phyloP scores from a whole-genome alignment of 1,139 yeast genomes.

The Diutina rugosa region DNA sequence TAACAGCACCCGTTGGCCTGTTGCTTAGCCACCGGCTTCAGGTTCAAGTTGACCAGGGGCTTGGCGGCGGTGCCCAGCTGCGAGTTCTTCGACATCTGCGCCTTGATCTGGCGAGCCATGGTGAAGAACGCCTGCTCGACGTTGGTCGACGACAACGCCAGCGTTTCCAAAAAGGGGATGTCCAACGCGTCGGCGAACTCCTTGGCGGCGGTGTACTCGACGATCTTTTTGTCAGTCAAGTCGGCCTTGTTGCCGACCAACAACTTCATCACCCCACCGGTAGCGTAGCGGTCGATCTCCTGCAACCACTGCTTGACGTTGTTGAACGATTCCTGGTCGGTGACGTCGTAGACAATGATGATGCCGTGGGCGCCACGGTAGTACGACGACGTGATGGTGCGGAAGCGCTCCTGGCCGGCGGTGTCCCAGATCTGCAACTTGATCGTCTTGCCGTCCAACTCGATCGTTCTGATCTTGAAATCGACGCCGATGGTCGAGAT shows the following conservation, averaged over 20 bases:
- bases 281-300: constrained; percentile 96
- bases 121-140: constrained; percentile 98
- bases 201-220: constrained; percentile 91
- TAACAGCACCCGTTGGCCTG: constrained; percentile 1
- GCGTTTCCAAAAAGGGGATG: constrained; percentile 92
- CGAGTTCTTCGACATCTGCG: constrained; percentile 68
- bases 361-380: constrained; percentile 99
- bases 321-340: constrained; percentile 95
- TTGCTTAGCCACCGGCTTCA: constrained; percentile 1
- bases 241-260: constrained; percentile 97
- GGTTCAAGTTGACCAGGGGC: constrained; percentile 2
- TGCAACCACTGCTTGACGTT: constrained; percentile 98
- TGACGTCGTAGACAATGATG: constrained; percentile 94
- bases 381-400: constrained; percentile 95
- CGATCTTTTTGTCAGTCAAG: constrained; percentile 83
- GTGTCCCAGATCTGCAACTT: constrained; percentile 99
- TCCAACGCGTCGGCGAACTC: constrained; percentile 96
- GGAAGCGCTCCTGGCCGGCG: constrained; percentile 96
- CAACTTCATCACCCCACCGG: constrained; percentile 93
- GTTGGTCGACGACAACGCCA: constrained; percentile 89
- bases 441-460: constrained; percentile 92
- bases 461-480: constrained; percentile 94
- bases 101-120: constrained; percentile 98
- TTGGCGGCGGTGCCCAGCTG: constrained; percentile 1
- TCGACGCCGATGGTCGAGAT: constrained; percentile 97